Base-by-base conservation (phyloP, 2,329 filamentous ascomycete genomes). In the Cryphonectria parasitica region DNA sequence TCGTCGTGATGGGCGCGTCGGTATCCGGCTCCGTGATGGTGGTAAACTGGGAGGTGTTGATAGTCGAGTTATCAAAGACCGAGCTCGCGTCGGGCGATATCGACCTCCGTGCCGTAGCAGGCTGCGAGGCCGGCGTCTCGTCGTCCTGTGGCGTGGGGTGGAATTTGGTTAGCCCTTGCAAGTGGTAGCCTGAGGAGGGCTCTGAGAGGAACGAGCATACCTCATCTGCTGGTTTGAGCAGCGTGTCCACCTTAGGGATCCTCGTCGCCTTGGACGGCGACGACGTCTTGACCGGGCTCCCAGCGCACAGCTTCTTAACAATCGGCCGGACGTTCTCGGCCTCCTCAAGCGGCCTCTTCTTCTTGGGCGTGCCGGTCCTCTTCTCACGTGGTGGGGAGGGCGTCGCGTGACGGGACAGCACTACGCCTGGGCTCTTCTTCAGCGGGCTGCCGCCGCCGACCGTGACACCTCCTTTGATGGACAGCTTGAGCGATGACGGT, bases 11-110 rank as follows among this genome's bases (percentile, higher is more conserved):
- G 58, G 75, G 61, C 68, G 73, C 66, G 72, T 74, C 66, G 72
- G 68, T 58, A 58, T 88, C 84, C 3, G 83, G 84, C 72, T 87
- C 85, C n/a, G 85, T 87, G 22, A 86, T 75, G 34, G 80, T 77
- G 0, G 85, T 88, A 31, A 80, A 80, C 76, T 84, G 85, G 6
- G 86, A 85, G 34, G 80, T 82, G 75, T 87, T 84, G 71, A 81
- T 78, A 64, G 75, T 78, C 0, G 85, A 85, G 69, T 77, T 79
- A 76, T 88, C 86, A 72, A 88, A 87, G 54, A 87, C 76, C 28
- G 85, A 86, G 25, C 83, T 84, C 19, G 82, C 79, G 65, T 83
- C 82, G 4, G 85, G 82, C 15, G 83, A 81, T 56, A 71, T 66
- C 43, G 77, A 77, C 22, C 75, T 76, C 49, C 73, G 76, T 56